Conservation (phyloP, 1,139 yeast genomes). For the Kluyveromyces marxianus region DNA sequence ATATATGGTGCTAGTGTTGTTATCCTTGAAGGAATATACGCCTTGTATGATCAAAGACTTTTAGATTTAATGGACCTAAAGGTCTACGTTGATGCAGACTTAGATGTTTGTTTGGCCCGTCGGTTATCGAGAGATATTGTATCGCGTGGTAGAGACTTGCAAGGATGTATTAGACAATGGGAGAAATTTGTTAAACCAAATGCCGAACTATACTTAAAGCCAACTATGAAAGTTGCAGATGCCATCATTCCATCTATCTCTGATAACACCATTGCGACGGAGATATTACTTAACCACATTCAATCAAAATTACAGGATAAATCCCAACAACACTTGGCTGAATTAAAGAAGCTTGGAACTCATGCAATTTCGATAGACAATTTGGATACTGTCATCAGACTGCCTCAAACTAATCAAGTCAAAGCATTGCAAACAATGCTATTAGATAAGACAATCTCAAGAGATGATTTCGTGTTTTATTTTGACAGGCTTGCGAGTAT, state of each 20-base stretch:
- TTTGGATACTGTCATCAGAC: conserved; percentile 23
- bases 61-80: conserved; percentile 75
- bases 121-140: conserved; percentile 80
- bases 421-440: conserved; percentile 66
- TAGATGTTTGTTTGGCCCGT: conserved; percentile 86
- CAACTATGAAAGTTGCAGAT: conserved; percentile 78
- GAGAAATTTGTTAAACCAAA: conserved; percentile 85
- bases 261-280: conserved; percentile 73
- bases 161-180: conserved; percentile 85
- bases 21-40: conserved; percentile 85
- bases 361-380: conserved; percentile 14
- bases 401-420: conserved; percentile 62
- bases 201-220: conserved; percentile 66
- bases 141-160: conserved; percentile 75
- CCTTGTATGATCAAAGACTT: conserved; percentile 64
- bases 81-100: conserved; percentile 87
- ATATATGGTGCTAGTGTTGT: conserved; percentile 95
- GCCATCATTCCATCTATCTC: conserved; percentile 82
- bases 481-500: conserved; percentile 73
- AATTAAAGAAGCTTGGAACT: conserved; percentile 30
- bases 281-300: conserved; percentile 71
- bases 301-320: conserved; percentile 61
- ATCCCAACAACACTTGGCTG: conserved; percentile 54
- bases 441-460: conserved; percentile 43
- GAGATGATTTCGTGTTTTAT: conserved; percentile 78